Evolutionary conservation across 2,329 filamentous ascomycete species (phyloP).

Genomic region (Trichoderma harzianum): DNA sequence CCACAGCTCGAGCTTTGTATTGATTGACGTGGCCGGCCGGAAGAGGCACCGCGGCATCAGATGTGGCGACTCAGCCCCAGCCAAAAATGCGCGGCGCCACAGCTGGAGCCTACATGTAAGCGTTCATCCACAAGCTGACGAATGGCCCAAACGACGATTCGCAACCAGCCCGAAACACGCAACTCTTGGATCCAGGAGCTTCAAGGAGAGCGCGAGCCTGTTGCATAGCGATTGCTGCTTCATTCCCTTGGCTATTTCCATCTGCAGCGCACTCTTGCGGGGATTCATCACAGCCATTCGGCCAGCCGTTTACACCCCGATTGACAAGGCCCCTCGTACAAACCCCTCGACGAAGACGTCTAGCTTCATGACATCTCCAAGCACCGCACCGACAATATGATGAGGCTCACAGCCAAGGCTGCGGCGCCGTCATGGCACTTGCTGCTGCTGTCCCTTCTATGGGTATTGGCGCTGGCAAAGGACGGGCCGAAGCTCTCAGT

Average conservation of each 20-base stretch:
- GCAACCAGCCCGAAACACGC: constrained; percentile 15
- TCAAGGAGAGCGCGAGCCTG: not conserved
- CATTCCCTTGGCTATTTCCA: not conserved
- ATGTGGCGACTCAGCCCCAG: constrained; percentile 17
- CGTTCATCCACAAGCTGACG: constrained; percentile 19
- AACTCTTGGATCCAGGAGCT: not conserved
- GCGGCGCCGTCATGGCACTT: constrained; percentile 46
- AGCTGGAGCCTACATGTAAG: constrained; percentile 7
- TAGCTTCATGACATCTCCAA: constrained; percentile 43
- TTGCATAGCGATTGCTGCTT: not conserved
- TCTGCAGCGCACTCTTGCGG: not conserved
- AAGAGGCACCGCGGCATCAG: not conserved
- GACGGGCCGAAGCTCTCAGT: constrained; percentile 63
- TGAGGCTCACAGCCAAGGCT: constrained; percentile 52
- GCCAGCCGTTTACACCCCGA: not conserved
- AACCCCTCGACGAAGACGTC: constrained; percentile 5
- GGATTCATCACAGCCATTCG: not conserved
- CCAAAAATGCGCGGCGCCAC: constrained; percentile 13
- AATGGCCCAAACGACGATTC: constrained; percentile 8
- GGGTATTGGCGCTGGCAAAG: constrained; percentile 48
- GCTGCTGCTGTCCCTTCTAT: constrained; percentile 49
- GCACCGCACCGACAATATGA: constrained; percentile 41
- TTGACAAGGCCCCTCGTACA: not conserved
- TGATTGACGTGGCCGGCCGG: constrained; percentile 16
- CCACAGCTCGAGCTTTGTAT: constrained; percentile 8